Conservation (phyloP, 1,284 basidiomycete genomes). For the Trichosporon coremiiforme region DNA sequence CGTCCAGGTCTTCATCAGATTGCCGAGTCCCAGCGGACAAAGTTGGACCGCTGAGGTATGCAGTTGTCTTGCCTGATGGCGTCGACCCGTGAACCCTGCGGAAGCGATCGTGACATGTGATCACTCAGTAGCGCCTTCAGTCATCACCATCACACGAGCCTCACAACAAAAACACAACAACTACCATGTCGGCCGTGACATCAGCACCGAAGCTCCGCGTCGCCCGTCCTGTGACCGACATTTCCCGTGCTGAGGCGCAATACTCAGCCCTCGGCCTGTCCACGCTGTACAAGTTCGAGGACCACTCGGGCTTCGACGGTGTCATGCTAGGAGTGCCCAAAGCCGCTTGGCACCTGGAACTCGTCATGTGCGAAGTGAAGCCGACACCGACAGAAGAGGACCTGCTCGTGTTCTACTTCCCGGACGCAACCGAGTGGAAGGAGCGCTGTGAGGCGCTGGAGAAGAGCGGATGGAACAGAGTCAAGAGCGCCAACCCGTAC, state of each 20-base stretch:
- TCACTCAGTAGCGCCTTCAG: background rate
- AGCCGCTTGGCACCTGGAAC: slow-evolving; percentile 25
- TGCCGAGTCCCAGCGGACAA: too few relatives aligned
- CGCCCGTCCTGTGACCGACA: slow-evolving; percentile 24
- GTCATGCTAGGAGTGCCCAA: slow-evolving; percentile 24
- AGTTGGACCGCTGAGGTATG: too few relatives aligned
- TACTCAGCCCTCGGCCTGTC: slow-evolving; percentile 17
- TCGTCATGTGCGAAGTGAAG: background rate
- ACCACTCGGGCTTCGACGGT: slow-evolving; percentile 24
- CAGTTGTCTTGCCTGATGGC: too few relatives aligned
- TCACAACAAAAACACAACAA: background rate
- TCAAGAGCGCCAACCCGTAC: slow-evolving; percentile 22
- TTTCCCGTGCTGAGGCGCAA: slow-evolving; percentile 8
- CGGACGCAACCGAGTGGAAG: slow-evolving; percentile 19
- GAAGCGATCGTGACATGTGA: background rate
- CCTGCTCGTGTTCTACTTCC: slow-evolving; percentile 27
- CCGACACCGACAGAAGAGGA: slow-evolving; percentile 25
- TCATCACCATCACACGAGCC: background rate
- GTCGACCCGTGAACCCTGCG: too few relatives aligned
- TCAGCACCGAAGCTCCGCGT: slow-evolving; percentile 22
- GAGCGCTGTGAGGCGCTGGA: background rate
- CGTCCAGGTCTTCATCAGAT: too few relatives aligned
- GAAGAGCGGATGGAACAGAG: slow-evolving; percentile 13
- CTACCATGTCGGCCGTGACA: too few relatives aligned
- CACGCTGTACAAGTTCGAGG: slow-evolving; percentile 12